Base-by-base conservation (phyloP, 139 green algal species). In the Chlamydomonas schloesseri region DNA sequence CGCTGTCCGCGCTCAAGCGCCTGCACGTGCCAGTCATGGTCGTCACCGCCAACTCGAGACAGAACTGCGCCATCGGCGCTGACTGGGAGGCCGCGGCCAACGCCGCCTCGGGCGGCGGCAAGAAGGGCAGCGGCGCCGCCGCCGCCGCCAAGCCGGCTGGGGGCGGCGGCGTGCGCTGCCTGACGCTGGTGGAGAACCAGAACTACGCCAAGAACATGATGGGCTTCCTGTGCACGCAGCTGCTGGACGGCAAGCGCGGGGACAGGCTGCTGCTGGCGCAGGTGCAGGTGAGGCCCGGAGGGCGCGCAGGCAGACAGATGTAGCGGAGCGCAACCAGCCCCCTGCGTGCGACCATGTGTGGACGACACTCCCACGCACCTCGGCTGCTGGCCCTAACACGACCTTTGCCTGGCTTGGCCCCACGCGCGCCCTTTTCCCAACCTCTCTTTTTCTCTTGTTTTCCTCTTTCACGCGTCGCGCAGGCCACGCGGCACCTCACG, bases 191-290 rank as follows among this genome's bases (percentile, higher is more conserved):
- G 6, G 85, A 89, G 70, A 60, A 68, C 57, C 64, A 81, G 70
- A 60, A 68, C 57, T 53, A 81, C 57, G 60, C 57, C 2, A 65
- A 65, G n/a, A 77, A 82, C 76, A 89, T 89, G 85, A 3, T 89
- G 31, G 13, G 36, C 18, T 89, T 71, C 72, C 29, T 89, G 85
- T 89, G 85, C 76, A 77, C 58, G 0, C 23, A 50, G 28, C 33
- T 83, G 31, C 20, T 89, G 76, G 69, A 86, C 85, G 15, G 13
- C n/a, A 69, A 64, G 85, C 78, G 85, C n/a, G 76, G 85, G 5
- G 85, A 89, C 69, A 26, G 62, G 76, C 69, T 89, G 76, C 36
- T 89, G 69, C 69, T 89, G 76, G 85, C 85, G n/a, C 85, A 89
- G 81, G 81, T 86, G 67, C 46, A 71, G 76, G 76, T 83, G 62